Conservation (phyloP, 257 asterid genomes). For the Nicotiana undulata region DNA sequence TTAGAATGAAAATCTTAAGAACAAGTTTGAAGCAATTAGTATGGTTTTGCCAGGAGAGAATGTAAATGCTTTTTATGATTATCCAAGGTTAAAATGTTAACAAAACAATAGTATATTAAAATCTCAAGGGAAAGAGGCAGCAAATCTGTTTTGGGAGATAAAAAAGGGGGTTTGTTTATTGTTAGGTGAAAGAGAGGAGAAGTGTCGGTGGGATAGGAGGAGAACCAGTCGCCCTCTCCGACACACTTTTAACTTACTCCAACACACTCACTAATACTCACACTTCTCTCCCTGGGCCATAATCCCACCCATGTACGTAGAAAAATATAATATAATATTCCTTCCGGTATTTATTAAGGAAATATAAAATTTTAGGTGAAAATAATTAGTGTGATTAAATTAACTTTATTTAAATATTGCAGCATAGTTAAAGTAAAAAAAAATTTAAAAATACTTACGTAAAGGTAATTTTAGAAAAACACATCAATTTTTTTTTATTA, state of each 20-base stretch:
- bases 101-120: not conserved
- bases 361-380: too few species aligned
- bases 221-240: not conserved
- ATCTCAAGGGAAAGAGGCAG: not conserved
- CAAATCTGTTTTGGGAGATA: not conserved
- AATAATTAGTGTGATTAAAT: too few species aligned
- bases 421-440: too few species aligned
- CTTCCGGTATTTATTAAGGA: too few species aligned
- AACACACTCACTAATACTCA: not conserved
- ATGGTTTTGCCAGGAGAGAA: too few species aligned
- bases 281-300: not conserved
- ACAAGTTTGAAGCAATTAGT: not conserved
- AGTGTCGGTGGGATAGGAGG: not conserved
- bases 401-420: too few species aligned
- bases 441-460: too few species aligned
- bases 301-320: too few species aligned
- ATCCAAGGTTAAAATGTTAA: not conserved
- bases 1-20: too few species aligned
- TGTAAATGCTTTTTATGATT: not conserved
- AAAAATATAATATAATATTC: too few species aligned
- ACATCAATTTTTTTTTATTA: too few species aligned
- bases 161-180: not conserved
- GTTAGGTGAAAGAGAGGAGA: not conserved
- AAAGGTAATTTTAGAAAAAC: too few species aligned
- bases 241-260: not conserved